Evolutionary conservation across 2,329 filamentous ascomycete species (phyloP).

Genomic region (Fusarium sambucinum): DNA sequence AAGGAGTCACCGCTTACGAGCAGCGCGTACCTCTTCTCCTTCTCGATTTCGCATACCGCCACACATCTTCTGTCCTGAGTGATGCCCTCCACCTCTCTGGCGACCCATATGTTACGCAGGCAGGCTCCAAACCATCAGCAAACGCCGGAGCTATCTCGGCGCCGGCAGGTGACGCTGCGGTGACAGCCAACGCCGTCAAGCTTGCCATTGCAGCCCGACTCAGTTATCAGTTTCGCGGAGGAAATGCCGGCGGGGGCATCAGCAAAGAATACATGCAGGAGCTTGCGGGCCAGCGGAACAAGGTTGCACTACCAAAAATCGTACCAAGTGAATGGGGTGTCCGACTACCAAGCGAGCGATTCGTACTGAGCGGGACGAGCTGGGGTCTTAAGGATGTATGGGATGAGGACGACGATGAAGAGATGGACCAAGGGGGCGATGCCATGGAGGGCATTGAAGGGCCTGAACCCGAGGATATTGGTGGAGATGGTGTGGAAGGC

Average conservation of each 20-base stretch:
- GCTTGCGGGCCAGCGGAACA: conserved; percentile 78
- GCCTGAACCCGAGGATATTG: conserved; percentile 57
- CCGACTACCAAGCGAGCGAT: conserved; percentile 74
- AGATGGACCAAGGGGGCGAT: conserved; percentile 56
- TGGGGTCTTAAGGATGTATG: conserved; percentile 74
- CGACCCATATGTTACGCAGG: conserved; percentile 74
- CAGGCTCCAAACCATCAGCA: conserved; percentile 64
- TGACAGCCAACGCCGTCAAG: conserved; percentile 75
- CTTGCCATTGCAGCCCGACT: conserved; percentile 78
- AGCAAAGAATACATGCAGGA: conserved; percentile 83
- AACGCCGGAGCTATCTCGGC: conserved; percentile 62
- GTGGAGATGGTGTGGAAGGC: conserved; percentile 62
- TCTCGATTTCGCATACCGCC: conserved; percentile 88
- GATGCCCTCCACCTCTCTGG: conserved; percentile 77
- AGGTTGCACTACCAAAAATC: conserved; percentile 72
- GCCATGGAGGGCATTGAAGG: conserved; percentile 64
- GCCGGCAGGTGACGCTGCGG: conserved; percentile 64
- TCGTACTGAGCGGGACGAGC: conserved; percentile 73
- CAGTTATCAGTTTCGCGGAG: conserved; percentile 75
- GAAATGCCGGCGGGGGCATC: conserved; percentile 64
- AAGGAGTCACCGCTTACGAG: conserved; percentile 84
- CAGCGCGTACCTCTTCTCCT: conserved; percentile 84
- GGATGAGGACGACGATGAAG: conserved; percentile 59
- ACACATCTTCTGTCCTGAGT: conserved; percentile 77
- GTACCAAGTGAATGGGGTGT: conserved; percentile 75